Base-by-base conservation (phyloP, 495 filamentous ascomycete genomes). In the Tuber microsphaerosporum region DNA sequence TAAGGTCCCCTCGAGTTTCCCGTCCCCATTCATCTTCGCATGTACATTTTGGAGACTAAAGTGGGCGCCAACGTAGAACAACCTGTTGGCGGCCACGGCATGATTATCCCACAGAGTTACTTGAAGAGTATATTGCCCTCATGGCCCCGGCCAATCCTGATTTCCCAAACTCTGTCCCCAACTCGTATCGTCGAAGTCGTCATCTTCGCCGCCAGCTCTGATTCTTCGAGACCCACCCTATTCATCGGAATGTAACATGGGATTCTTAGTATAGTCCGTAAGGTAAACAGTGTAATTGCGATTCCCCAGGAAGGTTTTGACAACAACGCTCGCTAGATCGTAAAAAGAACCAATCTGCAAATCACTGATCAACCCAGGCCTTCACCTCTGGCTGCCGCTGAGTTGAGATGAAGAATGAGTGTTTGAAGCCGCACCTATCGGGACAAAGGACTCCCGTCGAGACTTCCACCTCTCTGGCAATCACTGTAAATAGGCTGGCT, bases 311-410 rank as follows among this genome's bases (percentile, higher is more conserved):
- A 88, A 90, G 0, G 89, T 86, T 77, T 89, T 92, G 69, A 93
- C 86, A 5, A 97, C 89, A 81, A 94, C 87, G n/a, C 89, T 93
- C 26, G 93, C 83, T 10, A 97, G 77, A 83, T 97, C 90, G 81
- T 88, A 89, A 81, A 90, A 93, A 2, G 79, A 85, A 43, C 85
- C 75, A 12, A 86, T 82, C 65, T 86, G 75, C 22, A 93, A 83
- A 82, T 93, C 89, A 76, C 91, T 87, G 72, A 97, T 85, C 1
- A 91, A 85, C 46, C 85, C 83, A 77, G 91, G 91, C 73, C 91
- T 93, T 12, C 71, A 70, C 68, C 65, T 73, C 6, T 42, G 73
- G 37, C 39, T n/a, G 68, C 26, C 41, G 26, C n/a, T 39, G 61
- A 39, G 41, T 22, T 68, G 68, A 1, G 26, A 65, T 34, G 26